Evolutionary conservation across 2,329 filamentous ascomycete species (phyloP).

Genomic region (Ceratocystis papillata): DNA sequence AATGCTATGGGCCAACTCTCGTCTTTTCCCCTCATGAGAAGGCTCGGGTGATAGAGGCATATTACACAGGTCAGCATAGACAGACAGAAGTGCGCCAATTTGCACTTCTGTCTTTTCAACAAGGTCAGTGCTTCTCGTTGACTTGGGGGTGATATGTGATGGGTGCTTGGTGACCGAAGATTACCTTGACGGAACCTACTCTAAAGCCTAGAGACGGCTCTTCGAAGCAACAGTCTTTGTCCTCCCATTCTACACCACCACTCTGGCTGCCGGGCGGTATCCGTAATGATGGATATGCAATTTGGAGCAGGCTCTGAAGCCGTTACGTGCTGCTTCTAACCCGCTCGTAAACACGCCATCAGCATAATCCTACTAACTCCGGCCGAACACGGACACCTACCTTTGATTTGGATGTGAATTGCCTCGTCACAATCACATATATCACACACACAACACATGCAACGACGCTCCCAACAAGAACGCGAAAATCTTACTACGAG

Average conservation of each 20-base stretch:
- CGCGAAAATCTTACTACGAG: too few species aligned
- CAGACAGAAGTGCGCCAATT: neutral
- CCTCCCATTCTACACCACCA: too few species aligned
- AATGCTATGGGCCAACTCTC: neutral
- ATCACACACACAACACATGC: neutral
- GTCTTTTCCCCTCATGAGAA: too few species aligned
- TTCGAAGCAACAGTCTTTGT: too few species aligned
- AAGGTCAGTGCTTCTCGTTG: neutral
- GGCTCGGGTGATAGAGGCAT: neutral
- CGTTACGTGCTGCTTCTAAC: too few species aligned
- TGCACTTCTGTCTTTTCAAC: neutral
- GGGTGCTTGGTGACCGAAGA: too few species aligned
- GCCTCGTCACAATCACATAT: slow-evolving; percentile 7
- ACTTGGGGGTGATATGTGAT: neutral
- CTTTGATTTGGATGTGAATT: neutral
- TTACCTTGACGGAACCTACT: too few species aligned
- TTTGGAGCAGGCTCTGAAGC: too few species aligned
- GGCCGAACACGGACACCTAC: neutral
- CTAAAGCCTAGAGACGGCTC: too few species aligned
- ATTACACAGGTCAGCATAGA: neutral
- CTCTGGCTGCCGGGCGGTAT: too few species aligned
- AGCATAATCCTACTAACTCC: neutral
- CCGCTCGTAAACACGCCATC: neutral
- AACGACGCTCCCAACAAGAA: neutral
- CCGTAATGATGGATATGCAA: too few species aligned